Evolutionary conservation across 371 early-diverging fungal genomes (phyloP), one percentile per base, ranked within the genome.

Genomic region (Blakeslea trispora): DNA sequence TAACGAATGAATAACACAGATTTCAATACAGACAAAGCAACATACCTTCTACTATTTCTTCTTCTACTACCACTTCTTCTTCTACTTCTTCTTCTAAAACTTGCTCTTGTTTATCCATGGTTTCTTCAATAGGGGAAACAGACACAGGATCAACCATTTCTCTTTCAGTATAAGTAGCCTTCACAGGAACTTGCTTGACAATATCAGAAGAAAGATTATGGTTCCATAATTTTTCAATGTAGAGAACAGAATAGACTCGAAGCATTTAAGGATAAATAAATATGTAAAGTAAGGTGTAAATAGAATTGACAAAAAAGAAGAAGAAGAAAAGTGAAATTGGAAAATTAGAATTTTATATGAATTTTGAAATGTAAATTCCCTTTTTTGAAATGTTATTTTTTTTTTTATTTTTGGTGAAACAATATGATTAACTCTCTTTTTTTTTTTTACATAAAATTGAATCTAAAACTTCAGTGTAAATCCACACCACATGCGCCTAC

Each of bases 171-270:
- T 37, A 37, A 22, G 54, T 37, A 22, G 19, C 24, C 19, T 39
- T 19, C 6, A 48, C 47, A 31, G 15, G 40, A 2, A 41, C 48
- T 14, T 37, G 28, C n/a, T 48, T n/a, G 6, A 39, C 40, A 3
- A 41, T 31, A 22, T 46, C 32, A 5, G 53, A 41, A 43, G 5
- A 9, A 35, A 40, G 17, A 28, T 32, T 41, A 10, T 45, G 23
- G 21, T 46, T 54, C 65, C 65, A 64, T 48, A 64, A 40, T 10
- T 44, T 40, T 41, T 64, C 60, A 21, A 52, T 64, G 22, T 55
- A 59, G 18, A 64, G 19, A 11, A 64, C 39, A 32, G 55, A 59
- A 22, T 59, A 54, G n/a, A 64, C 52, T 39, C 65, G 59, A 47
- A 64, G 57, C 65, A 64, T 64, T 35, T 6, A 48, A 39, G 43